A percentile compares a stretch with the other conserved stretches of the same genome.
Conservation (phyloP, 306 rosid genomes). For the Sphenostylis stenocarpa region DNA sequence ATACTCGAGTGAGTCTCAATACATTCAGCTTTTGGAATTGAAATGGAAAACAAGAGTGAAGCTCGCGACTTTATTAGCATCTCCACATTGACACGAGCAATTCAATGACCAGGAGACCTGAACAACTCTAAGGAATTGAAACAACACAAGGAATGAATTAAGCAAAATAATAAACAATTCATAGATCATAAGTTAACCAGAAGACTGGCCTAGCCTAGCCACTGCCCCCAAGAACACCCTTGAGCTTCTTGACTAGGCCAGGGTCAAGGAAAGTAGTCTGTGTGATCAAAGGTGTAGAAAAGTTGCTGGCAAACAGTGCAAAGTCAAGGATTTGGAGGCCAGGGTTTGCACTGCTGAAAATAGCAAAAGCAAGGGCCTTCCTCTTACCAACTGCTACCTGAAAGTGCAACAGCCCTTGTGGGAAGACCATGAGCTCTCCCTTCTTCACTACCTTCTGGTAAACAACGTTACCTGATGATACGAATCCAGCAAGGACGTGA, state of each 20-base stretch:
- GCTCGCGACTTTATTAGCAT: conserved; percentile 18
- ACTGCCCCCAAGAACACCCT: conserved; percentile 79
- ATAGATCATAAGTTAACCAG: not conserved
- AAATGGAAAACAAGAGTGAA: not conserved
- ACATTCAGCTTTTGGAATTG: not conserved
- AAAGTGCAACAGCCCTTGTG: conserved; percentile 81
- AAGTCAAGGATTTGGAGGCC: conserved; percentile 83
- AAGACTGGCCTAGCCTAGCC: not conserved
- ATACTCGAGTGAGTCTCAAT: not conserved
- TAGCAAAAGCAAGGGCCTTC: conserved; percentile 42
- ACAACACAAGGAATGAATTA: not conserved
- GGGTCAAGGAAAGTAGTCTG: conserved; percentile 70
- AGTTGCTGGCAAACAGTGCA: conserved; percentile 66
- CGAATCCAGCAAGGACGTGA: conserved; percentile 56
- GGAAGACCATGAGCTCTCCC: conserved; percentile 76
- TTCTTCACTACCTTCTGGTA: conserved; percentile 54
- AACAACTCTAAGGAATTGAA: not conserved
- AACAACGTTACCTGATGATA: conserved; percentile 59
- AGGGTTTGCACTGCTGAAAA: conserved; percentile 71
- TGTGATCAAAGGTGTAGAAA: conserved; percentile 52
- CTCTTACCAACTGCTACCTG: conserved; percentile 52
- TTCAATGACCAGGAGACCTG: not conserved
- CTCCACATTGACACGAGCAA: conserved; percentile 27
- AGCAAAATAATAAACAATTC: not conserved
- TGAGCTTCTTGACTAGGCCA: conserved; percentile 67